Percentiles rank a stretch among this genome's conserved stretches.
These are phyloP conservation scores for Lipomyces oligophaga DNA, from an alignment of 805 yeast genomes.

Conservation along the genomic window DNA sequence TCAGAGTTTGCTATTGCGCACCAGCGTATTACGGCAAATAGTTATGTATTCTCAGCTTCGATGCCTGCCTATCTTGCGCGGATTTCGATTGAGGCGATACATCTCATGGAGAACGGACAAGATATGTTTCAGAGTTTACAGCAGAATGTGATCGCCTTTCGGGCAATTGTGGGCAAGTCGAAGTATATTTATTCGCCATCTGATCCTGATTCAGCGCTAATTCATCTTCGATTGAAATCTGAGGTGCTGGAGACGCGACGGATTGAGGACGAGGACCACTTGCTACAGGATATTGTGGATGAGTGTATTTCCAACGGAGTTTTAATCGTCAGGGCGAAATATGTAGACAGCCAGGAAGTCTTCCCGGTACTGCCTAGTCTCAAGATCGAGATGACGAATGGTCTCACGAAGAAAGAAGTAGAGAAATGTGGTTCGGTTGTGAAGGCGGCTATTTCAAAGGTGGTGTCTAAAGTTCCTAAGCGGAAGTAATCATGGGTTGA, in stretches of 20 bases:
- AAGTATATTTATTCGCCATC: conserved; percentile 24
- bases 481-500: conserved; percentile 4
- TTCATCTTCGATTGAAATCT: conserved; percentile 59
- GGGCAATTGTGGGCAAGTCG: conserved; percentile 39
- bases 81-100: conserved; percentile 54
- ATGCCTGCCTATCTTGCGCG: conserved; percentile 87
- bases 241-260: conserved; percentile 37
- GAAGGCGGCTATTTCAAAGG: conserved; percentile 29
- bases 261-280: conserved; percentile 50
- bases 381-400: conserved; percentile 49
- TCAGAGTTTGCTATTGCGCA: conserved; percentile 77
- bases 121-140: conserved; percentile 37
- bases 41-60: conserved; percentile 91
- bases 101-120: conserved; percentile 44
- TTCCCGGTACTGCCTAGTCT: conserved; percentile 65
- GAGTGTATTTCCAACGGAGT: conserved; percentile 51
- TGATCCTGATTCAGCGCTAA: conserved; percentile 53
- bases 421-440: conserved; percentile 40
- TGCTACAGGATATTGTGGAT: conserved; percentile 66
- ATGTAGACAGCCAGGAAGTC: conserved; percentile 67
- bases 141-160: conserved; percentile 41
- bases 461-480: conserved; percentile 27
- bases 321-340: conserved; percentile 61
- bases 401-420: conserved; percentile 46
- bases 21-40: conserved; percentile 84